Percentiles rank a stretch among this genome's conserved stretches.
Evolutionary conservation across 352 stramenopile genomes (phyloP).

Genomic region (Thraustotheca clavata): DNA sequence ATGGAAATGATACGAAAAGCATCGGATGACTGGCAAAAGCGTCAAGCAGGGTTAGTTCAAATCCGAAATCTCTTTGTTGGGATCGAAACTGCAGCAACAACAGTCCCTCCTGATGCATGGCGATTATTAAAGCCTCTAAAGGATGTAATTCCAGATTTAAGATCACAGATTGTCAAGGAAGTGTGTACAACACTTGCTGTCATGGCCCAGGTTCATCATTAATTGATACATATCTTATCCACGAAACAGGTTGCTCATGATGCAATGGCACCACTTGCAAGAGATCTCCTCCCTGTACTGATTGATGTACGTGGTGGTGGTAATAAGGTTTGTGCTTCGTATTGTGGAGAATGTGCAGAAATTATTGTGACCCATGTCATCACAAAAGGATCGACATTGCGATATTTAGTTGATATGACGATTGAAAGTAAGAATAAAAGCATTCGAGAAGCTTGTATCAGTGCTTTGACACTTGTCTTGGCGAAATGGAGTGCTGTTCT

Average conservation of each 20-base stretch:
- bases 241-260: constrained; percentile 34
- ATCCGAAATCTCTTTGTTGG: constrained; percentile 62
- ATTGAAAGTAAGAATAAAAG: constrained; percentile 76
- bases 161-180: constrained; percentile 82
- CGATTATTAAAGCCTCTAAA: constrained; percentile 66
- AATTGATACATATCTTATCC: neutral
- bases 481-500: constrained; percentile 59
- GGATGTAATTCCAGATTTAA: constrained; percentile 60
- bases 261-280: constrained; percentile 66
- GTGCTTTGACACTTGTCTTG: constrained; percentile 40
- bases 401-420: constrained; percentile 62
- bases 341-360: constrained; percentile 73
- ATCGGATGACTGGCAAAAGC: constrained; percentile 77
- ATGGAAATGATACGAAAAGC: constrained; percentile 75
- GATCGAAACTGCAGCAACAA: constrained; percentile 34
- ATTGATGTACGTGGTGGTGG: constrained; percentile 71
- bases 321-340: constrained; percentile 76
- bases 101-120: constrained; percentile 53
- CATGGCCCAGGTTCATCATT: constrained; percentile 34
- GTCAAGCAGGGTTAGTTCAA: constrained; percentile 45
- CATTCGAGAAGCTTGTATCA: constrained; percentile 69
- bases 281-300: constrained; percentile 60
- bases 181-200: constrained; percentile 51
- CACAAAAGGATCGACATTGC: constrained; percentile 62
- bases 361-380: constrained; percentile 51